Evolutionary conservation across 1,139 yeast genomes (phyloP).

Genomic region (Magnusiomyces suaveolens): DNA sequence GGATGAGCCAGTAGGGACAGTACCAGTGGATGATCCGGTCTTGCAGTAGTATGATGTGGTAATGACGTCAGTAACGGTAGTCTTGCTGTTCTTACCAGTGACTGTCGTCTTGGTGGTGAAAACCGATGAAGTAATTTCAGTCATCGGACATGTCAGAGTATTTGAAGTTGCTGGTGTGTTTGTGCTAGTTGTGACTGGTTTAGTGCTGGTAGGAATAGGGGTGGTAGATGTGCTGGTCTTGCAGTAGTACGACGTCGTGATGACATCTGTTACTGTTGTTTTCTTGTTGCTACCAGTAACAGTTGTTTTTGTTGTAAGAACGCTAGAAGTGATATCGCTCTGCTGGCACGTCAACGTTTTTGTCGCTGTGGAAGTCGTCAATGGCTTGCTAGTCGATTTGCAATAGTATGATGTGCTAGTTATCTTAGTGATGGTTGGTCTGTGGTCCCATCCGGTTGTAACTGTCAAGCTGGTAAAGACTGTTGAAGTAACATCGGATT

Average conservation of each 20-base stretch:
- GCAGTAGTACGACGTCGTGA: neutral
- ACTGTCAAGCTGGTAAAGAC: neutral
- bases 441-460: neutral
- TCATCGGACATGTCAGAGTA: too few species aligned
- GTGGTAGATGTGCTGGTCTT: too few species aligned
- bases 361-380: neutral
- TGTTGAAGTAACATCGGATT: neutral
- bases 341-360: neutral
- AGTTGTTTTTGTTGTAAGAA: neutral
- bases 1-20: too few species aligned
- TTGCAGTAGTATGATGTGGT: too few species aligned
- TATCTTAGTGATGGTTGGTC: neutral
- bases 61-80: too few species aligned
- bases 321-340: neutral
- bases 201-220: too few species aligned
- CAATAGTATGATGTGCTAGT: neutral
- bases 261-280: neutral
- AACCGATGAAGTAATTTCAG: too few species aligned
- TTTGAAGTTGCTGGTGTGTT: too few species aligned
- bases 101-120: too few species aligned
- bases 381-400: neutral
- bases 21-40: too few species aligned
- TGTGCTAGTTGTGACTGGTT: too few species aligned
- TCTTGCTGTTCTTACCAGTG: too few species aligned
- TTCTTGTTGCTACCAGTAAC: neutral